Conservation (phyloP, 495 filamentous ascomycete species). For the Aspergillus diversus region DNA sequence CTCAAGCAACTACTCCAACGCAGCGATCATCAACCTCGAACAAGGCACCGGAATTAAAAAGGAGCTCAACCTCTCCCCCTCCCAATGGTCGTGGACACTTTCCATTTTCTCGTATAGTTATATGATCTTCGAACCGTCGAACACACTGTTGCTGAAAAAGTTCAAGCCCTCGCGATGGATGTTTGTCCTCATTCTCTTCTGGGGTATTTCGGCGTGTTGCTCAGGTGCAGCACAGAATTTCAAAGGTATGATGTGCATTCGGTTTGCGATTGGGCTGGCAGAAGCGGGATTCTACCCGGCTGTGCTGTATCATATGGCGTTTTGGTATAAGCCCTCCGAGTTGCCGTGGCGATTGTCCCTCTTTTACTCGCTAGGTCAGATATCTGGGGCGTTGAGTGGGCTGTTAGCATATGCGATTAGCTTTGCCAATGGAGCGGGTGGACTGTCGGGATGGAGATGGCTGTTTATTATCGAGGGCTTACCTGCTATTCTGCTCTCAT, state of each 20-base stretch:
- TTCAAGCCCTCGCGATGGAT: slow-evolving; percentile 48
- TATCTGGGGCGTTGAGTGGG: slow-evolving; percentile 42
- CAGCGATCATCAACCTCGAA: slow-evolving; percentile 52
- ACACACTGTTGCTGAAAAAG: slow-evolving; percentile 39
- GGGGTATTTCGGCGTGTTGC: slow-evolving; percentile 44
- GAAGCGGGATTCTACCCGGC: slow-evolving; percentile 46
- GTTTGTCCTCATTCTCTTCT: slow-evolving; percentile 44
- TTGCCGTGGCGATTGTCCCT: slow-evolving; percentile 40
- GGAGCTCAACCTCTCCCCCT: slow-evolving; percentile 39
- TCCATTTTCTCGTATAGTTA: slow-evolving; percentile 48
- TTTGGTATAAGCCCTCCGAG: slow-evolving; percentile 45
- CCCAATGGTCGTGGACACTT: slow-evolving; percentile 48
- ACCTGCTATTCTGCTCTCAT: slow-evolving; percentile 39
- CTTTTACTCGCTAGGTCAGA: slow-evolving; percentile 41
- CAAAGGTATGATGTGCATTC: slow-evolving; percentile 44
- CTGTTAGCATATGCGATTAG: slow-evolving; percentile 46
- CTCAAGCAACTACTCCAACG: slow-evolving; percentile 47
- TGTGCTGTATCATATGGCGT: slow-evolving; percentile 46
- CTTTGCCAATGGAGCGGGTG: slow-evolving; percentile 40
- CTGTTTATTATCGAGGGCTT: slow-evolving; percentile 52
- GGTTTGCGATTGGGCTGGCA: slow-evolving; percentile 44
- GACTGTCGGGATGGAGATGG: slow-evolving; percentile 48
- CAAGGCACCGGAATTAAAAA: slow-evolving; percentile 47
- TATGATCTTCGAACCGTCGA: slow-evolving; percentile 46
- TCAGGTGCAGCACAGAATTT: slow-evolving; percentile 41